A percentile compares a stretch with the other conserved stretches of the same genome.
Evolutionary conservation across 208 protist species (phyloP).

Genomic region (Leishmania lainsoni): DNA sequence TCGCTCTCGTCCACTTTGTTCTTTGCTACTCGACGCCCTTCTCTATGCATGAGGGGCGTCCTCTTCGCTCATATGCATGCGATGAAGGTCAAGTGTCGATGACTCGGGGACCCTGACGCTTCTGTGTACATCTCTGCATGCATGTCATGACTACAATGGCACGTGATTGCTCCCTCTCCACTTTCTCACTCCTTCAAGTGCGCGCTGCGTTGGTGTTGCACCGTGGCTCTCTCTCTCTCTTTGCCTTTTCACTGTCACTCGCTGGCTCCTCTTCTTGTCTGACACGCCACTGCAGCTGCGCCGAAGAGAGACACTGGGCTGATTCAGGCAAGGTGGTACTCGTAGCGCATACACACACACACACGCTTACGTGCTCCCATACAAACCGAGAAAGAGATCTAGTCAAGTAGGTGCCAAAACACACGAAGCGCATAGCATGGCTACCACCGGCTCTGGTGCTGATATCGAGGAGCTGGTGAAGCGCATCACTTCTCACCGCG

Average conservation of each 20-base stretch:
- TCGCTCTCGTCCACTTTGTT: not conserved
- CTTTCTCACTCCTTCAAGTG: not conserved
- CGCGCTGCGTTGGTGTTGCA: not conserved
- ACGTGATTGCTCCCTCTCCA: not conserved
- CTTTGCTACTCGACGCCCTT: not conserved
- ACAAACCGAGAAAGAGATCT: not conserved
- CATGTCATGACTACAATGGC: conserved; percentile 3
- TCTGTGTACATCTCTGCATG: not conserved
- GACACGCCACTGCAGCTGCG: not conserved
- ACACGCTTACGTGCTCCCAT: not conserved
- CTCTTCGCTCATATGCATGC: not conserved
- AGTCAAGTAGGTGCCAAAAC: not conserved
- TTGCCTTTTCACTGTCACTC: not conserved
- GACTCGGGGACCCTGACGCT: not conserved
- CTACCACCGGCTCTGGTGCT: conserved; percentile 47
- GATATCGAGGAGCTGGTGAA: conserved; percentile 98
- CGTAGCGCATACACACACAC: not conserved
- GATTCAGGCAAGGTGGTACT: not conserved
- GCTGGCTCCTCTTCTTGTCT: not conserved
- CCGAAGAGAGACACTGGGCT: not conserved
- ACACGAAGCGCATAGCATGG: conserved; percentile 32
- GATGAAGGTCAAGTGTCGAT: not conserved
- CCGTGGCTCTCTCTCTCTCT: not conserved
- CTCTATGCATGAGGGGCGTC: not conserved
- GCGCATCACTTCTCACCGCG: conserved; percentile 93